Percentiles rank a stretch among this genome's conserved stretches.
Evolutionary conservation across 257 asterid species (phyloP).

Genomic region (Solanum chilense): DNA sequence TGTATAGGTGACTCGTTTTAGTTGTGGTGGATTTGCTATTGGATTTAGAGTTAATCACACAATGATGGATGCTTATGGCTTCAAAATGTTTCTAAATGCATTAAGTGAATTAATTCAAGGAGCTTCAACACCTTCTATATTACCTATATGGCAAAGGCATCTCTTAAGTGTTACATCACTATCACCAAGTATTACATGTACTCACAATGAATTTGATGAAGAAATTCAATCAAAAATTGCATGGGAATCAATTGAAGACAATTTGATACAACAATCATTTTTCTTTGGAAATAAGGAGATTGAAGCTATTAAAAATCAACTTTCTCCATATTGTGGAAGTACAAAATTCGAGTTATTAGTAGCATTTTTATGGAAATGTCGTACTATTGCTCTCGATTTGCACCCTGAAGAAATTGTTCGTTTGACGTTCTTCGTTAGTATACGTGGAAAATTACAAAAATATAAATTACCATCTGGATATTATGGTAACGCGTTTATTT

Average conservation of each 20-base stretch:
- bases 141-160: too few species aligned
- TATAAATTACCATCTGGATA: neutral
- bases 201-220: constrained; percentile 3
- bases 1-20: neutral
- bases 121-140: neutral
- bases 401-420: too few species aligned
- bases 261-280: neutral
- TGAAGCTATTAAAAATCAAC: neutral
- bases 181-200: neutral
- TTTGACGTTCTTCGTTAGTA: too few species aligned
- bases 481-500: neutral
- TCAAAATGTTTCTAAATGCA: neutral
- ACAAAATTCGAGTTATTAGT: neutral
- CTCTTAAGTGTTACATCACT: neutral
- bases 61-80: neutral
- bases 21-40: too few species aligned
- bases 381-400: neutral
- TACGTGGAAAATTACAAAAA: too few species aligned
- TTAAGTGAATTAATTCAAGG: neutral
- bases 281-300: constrained; percentile 9
- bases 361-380: constrained; percentile 1
- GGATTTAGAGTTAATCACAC: too few species aligned
- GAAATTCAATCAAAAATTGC: neutral
- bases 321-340: neutral
- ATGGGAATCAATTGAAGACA: neutral